Conservation (phyloP, 768 basidiomycete species). For the Trametes villosa region DNA sequence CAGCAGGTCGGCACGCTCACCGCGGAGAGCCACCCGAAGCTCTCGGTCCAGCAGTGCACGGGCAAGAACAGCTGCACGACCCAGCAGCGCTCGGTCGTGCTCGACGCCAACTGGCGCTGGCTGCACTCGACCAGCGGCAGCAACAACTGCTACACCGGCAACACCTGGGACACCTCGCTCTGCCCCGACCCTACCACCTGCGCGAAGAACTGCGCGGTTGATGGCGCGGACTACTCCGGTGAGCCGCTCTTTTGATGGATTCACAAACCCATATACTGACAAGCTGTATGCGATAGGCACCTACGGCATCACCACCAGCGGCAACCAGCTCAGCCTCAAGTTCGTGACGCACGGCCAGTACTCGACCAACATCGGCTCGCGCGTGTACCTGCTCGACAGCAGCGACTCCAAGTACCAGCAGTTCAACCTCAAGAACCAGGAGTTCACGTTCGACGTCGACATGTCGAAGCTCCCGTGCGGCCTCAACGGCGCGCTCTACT, state of each 20-base stretch:
- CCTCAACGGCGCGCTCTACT: conserved; percentile 62
- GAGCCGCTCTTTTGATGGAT: background rate
- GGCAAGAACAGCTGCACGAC: conserved; percentile 42
- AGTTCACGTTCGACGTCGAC: conserved; percentile 62
- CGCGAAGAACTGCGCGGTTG: conserved; percentile 40
- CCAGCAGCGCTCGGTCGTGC: conserved; percentile 32
- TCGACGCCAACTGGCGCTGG: conserved; percentile 52
- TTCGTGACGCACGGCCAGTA: conserved; percentile 45
- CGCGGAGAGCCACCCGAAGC: conserved; percentile 52
- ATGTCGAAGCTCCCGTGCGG: conserved; percentile 58
- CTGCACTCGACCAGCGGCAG: conserved; percentile 25
- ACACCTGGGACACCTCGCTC: too few species aligned
- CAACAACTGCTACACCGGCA: conserved; percentile 44
- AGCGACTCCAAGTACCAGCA: conserved; percentile 43
- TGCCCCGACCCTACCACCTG: conserved; percentile 38
- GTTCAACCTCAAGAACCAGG: conserved; percentile 55
- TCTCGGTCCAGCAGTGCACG: conserved; percentile 53
- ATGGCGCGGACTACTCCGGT: conserved; percentile 37
- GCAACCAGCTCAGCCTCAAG: conserved; percentile 51
- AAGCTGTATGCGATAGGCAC: conserved; percentile 34
- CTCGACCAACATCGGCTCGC: conserved; percentile 30
- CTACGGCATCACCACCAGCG: conserved; percentile 56
- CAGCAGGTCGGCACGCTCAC: conserved; percentile 54
- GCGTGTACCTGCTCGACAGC: conserved; percentile 51
- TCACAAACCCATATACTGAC: background rate